Evolutionary conservation across 75 land plant genomes (phyloP).

Genomic region (Adiantum capillusveneris): DNA sequence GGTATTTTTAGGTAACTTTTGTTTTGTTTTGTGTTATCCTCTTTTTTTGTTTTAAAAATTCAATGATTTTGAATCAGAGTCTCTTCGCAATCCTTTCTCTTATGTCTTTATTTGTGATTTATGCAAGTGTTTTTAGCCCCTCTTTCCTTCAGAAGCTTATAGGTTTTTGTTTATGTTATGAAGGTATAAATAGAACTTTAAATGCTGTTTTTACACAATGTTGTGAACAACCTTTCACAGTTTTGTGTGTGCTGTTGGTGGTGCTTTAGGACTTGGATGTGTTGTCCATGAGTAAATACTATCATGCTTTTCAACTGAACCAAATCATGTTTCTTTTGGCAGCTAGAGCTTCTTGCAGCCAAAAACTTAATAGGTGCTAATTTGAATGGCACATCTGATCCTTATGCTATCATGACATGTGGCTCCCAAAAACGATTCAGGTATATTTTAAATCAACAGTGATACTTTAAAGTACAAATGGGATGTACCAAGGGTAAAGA

Average conservation of each 20-base stretch:
- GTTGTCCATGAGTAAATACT: not conserved
- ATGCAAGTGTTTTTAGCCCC: too few species aligned
- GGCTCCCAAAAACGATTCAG: conserved; percentile 89
- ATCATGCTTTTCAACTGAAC: not conserved
- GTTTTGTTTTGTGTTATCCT: too few species aligned
- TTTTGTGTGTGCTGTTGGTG: not conserved
- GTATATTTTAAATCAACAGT: conserved; percentile 30
- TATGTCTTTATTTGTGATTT: too few species aligned
- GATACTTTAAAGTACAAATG: too few species aligned
- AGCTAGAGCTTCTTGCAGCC: conserved; percentile 94
- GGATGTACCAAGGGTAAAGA: too few species aligned
- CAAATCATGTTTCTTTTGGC: conserved; percentile 13
- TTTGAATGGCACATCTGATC: conserved; percentile 98
- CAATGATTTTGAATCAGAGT: too few species aligned
- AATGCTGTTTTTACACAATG: not conserved
- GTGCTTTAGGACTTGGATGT: not conserved
- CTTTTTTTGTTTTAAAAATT: too few species aligned
- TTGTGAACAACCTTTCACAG: not conserved
- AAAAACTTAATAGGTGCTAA: conserved; percentile 91
- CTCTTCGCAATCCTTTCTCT: too few species aligned
- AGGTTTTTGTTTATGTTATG: too few species aligned
- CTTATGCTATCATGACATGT: conserved; percentile 94
- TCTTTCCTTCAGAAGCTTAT: too few species aligned
- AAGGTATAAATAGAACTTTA: too few species aligned
- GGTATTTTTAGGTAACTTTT: too few species aligned